Conservation (phyloP, 2,329 filamentous ascomycete genomes). For the Colletotrichum noveboracense region DNA sequence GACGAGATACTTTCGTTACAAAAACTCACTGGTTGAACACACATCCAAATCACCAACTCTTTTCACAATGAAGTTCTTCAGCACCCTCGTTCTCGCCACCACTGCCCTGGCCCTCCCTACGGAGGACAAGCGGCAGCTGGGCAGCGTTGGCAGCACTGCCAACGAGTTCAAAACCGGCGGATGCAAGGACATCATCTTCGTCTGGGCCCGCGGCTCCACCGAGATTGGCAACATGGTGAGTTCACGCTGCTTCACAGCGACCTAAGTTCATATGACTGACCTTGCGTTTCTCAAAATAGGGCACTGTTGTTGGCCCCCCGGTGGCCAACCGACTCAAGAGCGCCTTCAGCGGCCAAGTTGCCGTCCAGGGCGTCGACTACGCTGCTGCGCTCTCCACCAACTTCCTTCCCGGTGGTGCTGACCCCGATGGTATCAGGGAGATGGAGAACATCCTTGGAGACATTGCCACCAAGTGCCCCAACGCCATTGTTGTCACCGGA, state of each 20-base stretch:
- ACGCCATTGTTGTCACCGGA: conserved; percentile 37
- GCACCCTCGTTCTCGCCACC: conserved; percentile 11
- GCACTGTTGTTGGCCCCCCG: conserved; percentile 18
- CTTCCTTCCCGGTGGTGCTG: conserved; percentile 32
- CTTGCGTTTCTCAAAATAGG: background rate
- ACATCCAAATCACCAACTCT: background rate
- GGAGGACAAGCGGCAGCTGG: background rate
- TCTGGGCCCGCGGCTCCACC: conserved; percentile 26
- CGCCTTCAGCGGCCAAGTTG: conserved; percentile 22
- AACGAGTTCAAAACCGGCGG: conserved; percentile 26
- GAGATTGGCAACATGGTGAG: conserved; percentile 27
- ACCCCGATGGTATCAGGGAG: conserved; percentile 31
- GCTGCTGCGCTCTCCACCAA: conserved; percentile 34
- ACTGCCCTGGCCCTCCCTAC: conserved; percentile 13
- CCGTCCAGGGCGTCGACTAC: conserved; percentile 36
- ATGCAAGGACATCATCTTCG: conserved; percentile 25
- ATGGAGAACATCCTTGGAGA: conserved; percentile 35
- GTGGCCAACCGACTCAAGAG: conserved; percentile 19
- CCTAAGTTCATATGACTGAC: background rate
- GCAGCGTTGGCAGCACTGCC: conserved; percentile 8
- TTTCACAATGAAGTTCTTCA: conserved; percentile 15
- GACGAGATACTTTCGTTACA: conserved; percentile 1
- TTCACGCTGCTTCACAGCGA: background rate
- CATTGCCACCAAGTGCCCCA: conserved; percentile 38
- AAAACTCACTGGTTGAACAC: background rate